Evolutionary conservation across 2,329 filamentous ascomycete species (phyloP).

Genomic region (Pseudogymnoascus sp.): DNA sequence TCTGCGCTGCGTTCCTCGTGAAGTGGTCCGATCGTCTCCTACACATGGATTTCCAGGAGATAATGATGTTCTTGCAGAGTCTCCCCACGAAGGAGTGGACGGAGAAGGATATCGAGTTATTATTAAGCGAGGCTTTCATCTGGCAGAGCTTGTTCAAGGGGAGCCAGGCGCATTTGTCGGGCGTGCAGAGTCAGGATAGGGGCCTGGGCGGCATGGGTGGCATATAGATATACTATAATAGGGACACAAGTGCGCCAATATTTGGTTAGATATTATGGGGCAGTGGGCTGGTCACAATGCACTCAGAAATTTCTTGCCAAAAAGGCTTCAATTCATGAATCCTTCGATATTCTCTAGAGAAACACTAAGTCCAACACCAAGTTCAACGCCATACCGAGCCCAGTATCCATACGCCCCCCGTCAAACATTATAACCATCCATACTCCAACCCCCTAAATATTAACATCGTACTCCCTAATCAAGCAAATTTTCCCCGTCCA

Average conservation of each 20-base stretch:
- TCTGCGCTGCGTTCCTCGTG: slow-evolving; percentile 93
- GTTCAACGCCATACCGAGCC: neutral
- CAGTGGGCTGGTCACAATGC: slow-evolving; percentile 7
- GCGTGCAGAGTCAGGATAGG: slow-evolving; percentile 21
- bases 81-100: slow-evolving; percentile 91
- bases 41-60: slow-evolving; percentile 96
- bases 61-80: slow-evolving; percentile 98
- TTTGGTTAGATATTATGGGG: slow-evolving; percentile 2
- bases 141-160: slow-evolving; percentile 98
- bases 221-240: slow-evolving; percentile 4
- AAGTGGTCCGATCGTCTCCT: slow-evolving; percentile 95
- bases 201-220: neutral
- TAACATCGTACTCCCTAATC: neutral
- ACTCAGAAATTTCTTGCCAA: slow-evolving; percentile 4
- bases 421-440: neutral
- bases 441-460: neutral
- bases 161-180: slow-evolving; percentile 77
- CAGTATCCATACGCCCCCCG: neutral
- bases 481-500: slow-evolving; percentile 44
- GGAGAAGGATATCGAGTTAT: slow-evolving; percentile 93
- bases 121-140: slow-evolving; percentile 94
- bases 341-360: slow-evolving; percentile 29
- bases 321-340: neutral
- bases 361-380: neutral
- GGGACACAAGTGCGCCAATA: neutral